A percentile compares a stretch with the other conserved stretches of the same genome.
Conservation (phyloP, 2,329 filamentous ascomycete species). For the Trichophyton schoenleinii region DNA sequence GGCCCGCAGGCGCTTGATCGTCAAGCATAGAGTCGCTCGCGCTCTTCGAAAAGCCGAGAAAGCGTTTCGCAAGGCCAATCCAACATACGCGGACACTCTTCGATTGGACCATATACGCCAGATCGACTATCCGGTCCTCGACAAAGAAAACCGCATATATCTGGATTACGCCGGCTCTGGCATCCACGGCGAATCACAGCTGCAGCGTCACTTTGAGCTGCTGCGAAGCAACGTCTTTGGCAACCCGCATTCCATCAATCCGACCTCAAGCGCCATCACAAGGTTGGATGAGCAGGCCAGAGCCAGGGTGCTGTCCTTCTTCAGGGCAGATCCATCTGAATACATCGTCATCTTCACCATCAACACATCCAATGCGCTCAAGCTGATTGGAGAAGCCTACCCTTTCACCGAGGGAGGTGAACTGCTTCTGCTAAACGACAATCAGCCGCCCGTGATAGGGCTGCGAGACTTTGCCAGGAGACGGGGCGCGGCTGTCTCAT, state of each 20-base stretch:
- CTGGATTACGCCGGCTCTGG: conserved; percentile 11
- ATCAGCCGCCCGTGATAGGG: conserved; percentile 50
- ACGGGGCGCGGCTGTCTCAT: conserved; percentile 8
- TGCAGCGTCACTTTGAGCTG: conserved; percentile 9
- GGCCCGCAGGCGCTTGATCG: background rate
- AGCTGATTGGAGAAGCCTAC: conserved; percentile 39
- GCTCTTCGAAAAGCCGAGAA: conserved; percentile 5
- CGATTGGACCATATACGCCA: conserved; percentile 9
- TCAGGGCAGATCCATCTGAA: conserved; percentile 45
- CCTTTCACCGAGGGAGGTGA: conserved; percentile 26
- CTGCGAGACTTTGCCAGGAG: conserved; percentile 33
- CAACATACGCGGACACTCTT: conserved; percentile 6
- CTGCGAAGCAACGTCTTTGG: conserved; percentile 44
- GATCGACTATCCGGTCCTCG: conserved; percentile 6
- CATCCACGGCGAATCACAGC: conserved; percentile 10
- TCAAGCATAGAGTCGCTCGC: background rate
- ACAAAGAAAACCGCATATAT: conserved; percentile 9
- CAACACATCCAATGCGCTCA: conserved; percentile 51
- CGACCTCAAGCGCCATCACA: conserved; percentile 45
- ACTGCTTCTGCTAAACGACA: conserved; percentile 46
- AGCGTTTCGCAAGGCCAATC: conserved; percentile 7
- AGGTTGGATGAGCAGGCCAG: conserved; percentile 40
- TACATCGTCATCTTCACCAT: conserved; percentile 52
- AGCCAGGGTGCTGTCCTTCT: conserved; percentile 42
- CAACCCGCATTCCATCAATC: conserved; percentile 48